A percentile compares a stretch with the other conserved stretches of the same genome.
Conservation (phyloP, 2,329 filamentous ascomycete species). For the Colletotrichum paranaense region DNA sequence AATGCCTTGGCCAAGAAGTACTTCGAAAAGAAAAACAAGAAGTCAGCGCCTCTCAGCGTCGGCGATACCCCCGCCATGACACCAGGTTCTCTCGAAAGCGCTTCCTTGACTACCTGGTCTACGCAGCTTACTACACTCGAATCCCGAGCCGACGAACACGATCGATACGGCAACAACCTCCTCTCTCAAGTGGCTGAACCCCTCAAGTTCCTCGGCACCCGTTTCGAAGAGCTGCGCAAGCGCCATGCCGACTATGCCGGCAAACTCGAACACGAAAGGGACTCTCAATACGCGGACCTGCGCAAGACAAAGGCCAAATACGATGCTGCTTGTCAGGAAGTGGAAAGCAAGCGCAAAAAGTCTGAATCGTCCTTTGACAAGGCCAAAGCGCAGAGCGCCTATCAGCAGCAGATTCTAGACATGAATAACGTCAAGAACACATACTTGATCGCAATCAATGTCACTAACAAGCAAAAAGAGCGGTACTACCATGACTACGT, state of each 20-base stretch:
- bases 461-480: slow-evolving; percentile 97
- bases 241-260: slow-evolving; percentile 88
- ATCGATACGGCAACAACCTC: slow-evolving; percentile 83
- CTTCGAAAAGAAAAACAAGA: slow-evolving; percentile 95
- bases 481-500: slow-evolving; percentile 98
- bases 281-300: slow-evolving; percentile 84
- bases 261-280: slow-evolving; percentile 90
- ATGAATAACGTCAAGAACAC: slow-evolving; percentile 99
- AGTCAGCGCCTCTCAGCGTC: slow-evolving; percentile 87
- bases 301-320: slow-evolving; percentile 95
- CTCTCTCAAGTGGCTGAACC: slow-evolving; percentile 87
- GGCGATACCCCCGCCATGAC: slow-evolving; percentile 94
- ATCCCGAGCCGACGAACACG: slow-evolving; percentile 87
- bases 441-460: slow-evolving; percentile 96
- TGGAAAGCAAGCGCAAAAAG: slow-evolving; percentile 95
- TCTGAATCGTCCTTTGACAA: slow-evolving; percentile 95
- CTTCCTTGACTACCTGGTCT: slow-evolving; percentile 96
- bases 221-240: slow-evolving; percentile 93
- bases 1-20: slow-evolving; percentile 92
- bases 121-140: slow-evolving; percentile 94
- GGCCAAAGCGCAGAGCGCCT: slow-evolving; percentile 88
- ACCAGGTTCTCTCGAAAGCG: slow-evolving; percentile 94
- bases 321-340: slow-evolving; percentile 91
- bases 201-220: slow-evolving; percentile 76
- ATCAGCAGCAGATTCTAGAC: slow-evolving; percentile 90